These are phyloP conservation scores for Zoysia japonica DNA, from an alignment of 176 grass and related monocot species.

Conservation along the genomic window DNA sequence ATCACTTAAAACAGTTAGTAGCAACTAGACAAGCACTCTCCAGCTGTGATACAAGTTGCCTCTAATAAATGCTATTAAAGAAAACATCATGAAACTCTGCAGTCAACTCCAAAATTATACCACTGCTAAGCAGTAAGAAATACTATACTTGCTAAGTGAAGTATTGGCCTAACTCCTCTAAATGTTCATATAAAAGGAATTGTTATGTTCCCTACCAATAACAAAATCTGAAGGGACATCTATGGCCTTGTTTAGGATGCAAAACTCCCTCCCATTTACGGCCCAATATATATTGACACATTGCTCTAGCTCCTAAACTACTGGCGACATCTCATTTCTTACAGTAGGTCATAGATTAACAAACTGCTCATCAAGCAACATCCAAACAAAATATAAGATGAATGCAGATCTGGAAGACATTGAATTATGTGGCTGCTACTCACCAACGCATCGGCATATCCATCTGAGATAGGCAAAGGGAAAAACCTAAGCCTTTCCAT, in stretches of 20 bases:
- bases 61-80: neutral
- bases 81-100: neutral
- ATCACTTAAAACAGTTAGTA: neutral
- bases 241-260: conserved; percentile 1
- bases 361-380: neutral
- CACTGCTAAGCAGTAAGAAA: neutral
- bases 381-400: neutral
- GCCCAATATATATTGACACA: neutral
- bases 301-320: conserved; percentile 1
- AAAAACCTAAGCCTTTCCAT: conserved; percentile 22
- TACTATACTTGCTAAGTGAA: conserved; percentile 1
- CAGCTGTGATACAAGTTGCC: neutral
- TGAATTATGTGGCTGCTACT: neutral
- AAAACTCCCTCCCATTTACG: neutral
- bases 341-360: neutral
- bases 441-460: conserved; percentile 18
- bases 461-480: conserved; percentile 7
- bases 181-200: conserved; percentile 1
- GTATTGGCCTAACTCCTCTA: conserved; percentile 20
- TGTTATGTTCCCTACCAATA: conserved; percentile 5
- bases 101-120: conserved; percentile 2
- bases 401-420: conserved; percentile 2
- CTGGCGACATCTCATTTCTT: neutral
- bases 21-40: neutral
- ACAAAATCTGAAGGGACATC: neutral